A percentile compares a stretch with the other conserved stretches of the same genome.
phyloP scores from a whole-genome alignment of 2,329 filamentous ascomycete species.

The Arachnopeziza araneosa region DNA sequence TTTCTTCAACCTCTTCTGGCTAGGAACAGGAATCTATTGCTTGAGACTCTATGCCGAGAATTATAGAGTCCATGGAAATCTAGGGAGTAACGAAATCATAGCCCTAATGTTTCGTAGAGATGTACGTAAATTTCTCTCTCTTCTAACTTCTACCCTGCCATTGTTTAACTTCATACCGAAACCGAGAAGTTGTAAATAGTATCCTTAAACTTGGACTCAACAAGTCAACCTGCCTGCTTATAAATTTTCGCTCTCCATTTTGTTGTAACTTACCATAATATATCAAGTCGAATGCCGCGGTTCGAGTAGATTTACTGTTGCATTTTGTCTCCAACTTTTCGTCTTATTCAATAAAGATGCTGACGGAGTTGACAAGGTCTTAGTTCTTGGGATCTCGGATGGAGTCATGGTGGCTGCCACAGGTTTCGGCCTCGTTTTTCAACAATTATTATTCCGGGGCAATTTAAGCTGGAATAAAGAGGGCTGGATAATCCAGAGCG shows the following conservation, averaged over 20 bases:
- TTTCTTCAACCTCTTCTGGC: slow-evolving; percentile 77
- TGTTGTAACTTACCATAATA: too few relatives aligned
- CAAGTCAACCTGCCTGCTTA: too few relatives aligned
- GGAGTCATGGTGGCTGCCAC: slow-evolving; percentile 63
- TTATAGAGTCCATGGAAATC: slow-evolving; percentile 61
- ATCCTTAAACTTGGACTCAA: too few relatives aligned
- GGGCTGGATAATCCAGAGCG: slow-evolving; percentile 70
- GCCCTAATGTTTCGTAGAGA: slow-evolving; percentile 58
- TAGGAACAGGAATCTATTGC: slow-evolving; percentile 58
- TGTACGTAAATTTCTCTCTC: slow-evolving; percentile 25
- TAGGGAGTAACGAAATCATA: slow-evolving; percentile 69
- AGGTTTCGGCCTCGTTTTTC: slow-evolving; percentile 59
- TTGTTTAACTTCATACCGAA: too few relatives aligned
- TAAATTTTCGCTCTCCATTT: too few relatives aligned
- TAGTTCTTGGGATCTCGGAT: slow-evolving; percentile 57
- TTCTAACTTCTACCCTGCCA: not conserved
- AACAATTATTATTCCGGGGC: slow-evolving; percentile 53
- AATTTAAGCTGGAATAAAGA: slow-evolving; percentile 60
- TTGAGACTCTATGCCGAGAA: slow-evolving; percentile 50
- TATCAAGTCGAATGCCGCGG: too few relatives aligned
- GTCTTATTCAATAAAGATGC: too few relatives aligned
- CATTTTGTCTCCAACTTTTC: too few relatives aligned
- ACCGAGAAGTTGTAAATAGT: too few relatives aligned
- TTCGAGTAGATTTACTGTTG: too few relatives aligned
- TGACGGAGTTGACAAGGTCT: not conserved